Base-by-base conservation (phyloP, 805 yeast species). In the Starmerella potacharoeniae region DNA sequence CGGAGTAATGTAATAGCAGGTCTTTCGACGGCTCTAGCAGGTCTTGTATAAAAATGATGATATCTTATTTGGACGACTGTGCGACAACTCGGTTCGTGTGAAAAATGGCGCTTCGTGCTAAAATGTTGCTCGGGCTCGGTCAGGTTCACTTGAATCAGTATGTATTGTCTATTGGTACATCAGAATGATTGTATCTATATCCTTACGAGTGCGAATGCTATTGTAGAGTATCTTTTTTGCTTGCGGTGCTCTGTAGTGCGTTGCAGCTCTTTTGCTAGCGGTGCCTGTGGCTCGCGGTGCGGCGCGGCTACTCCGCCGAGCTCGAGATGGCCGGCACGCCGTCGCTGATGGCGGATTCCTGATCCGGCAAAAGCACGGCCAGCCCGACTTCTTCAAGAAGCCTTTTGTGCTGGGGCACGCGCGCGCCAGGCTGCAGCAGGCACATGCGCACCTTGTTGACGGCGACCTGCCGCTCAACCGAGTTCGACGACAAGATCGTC, bases 351-450 rank as follows among this genome's bases (percentile, higher is more conserved):
- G 48, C 28, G 6, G 37, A 30, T 16, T 34, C 46, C 14, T 31
- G 35, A 14, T 44, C 54, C n/a, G 50, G 57, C 14, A 49, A 53
- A n/a, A 55, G 53, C 41, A 55, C 48, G 46, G 48, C 55, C 34
- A 90, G 72, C 3, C 97, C 97, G 58, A 89, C 91, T 68, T 91
- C 97, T 62, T 91, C 97, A 77, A 90, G 78, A 55, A 93, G 73
- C 60, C 95, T 81, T 65, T 86, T 86, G 69, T 87, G 86, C 37
- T 84, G 86, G 66, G 86, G 95, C 33, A 57, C 41, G 13, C 29
- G 77, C 72, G 46, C 73, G 62, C 56, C 62, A 52, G 40, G 83
- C 75, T 55, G 84, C 43, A 81, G 70, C 55, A 90, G 71, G 6
- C 82, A 78, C 47, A 76, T 72, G 58, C 87, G 78, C 17, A 86